Conservation (phyloP, 192 early-diverging fungal genomes). For the Podochytrium sp. region DNA sequence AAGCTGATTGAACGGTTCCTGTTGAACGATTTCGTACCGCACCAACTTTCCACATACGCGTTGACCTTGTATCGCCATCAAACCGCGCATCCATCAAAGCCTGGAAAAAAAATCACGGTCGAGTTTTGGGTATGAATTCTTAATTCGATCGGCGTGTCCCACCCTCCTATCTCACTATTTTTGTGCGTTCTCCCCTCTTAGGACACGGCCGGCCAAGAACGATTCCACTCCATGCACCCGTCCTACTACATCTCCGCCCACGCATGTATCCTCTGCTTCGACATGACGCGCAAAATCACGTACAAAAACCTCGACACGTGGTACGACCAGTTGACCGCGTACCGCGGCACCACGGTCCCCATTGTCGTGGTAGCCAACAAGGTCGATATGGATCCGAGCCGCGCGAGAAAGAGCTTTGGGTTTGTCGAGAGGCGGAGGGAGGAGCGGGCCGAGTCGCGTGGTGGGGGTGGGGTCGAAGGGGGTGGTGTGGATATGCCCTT, state of each 20-base stretch:
- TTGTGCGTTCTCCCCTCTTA: slow-evolving; percentile 5
- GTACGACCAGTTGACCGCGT: slow-evolving; percentile 55
- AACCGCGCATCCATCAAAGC: slow-evolving; percentile 39
- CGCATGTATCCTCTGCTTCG: slow-evolving; percentile 56
- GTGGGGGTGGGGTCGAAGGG: not conserved
- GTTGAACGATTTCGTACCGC: slow-evolving; percentile 54
- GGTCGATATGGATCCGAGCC: slow-evolving; percentile 59
- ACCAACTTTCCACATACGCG: slow-evolving; percentile 62
- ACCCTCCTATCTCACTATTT: not conserved
- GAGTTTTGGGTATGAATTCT: slow-evolving; percentile 48
- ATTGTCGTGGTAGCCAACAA: slow-evolving; percentile 67
- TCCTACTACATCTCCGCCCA: slow-evolving; percentile 61
- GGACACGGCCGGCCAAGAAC: slow-evolving; percentile 68
- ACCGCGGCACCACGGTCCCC: slow-evolving; percentile 48
- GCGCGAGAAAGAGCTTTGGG: slow-evolving; percentile 54
- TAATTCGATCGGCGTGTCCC: not conserved
- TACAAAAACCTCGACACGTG: slow-evolving; percentile 65
- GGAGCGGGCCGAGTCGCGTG: slow-evolving; percentile 30
- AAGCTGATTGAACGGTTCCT: slow-evolving; percentile 67
- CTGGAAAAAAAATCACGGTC: slow-evolving; percentile 35
- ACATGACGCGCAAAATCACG: slow-evolving; percentile 65
- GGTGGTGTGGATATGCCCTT: slow-evolving; percentile 32
- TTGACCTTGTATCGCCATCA: slow-evolving; percentile 56
- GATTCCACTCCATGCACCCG: slow-evolving; percentile 60
- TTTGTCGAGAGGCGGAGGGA: slow-evolving; percentile 49